Base-by-base conservation (phyloP, 2,329 filamentous ascomycete species). In the Daldinia sp. region DNA sequence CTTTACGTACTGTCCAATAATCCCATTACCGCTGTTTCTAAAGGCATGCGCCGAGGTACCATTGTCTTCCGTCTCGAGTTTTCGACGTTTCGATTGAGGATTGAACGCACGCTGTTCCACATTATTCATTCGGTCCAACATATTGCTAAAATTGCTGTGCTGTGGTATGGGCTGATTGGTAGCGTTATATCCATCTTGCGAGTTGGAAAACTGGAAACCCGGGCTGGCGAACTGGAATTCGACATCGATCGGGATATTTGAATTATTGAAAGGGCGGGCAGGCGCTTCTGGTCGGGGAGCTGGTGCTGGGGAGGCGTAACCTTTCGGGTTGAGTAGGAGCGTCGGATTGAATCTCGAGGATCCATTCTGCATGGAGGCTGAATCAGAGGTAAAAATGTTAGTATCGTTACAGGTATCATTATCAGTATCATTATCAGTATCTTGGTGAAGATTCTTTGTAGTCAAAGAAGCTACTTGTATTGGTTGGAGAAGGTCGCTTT, bases 121-220 rank as follows among this genome's bases (percentile, higher is more conserved):
- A 68, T 90, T 88, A 74, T 94, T 92, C 74, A 93, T 82, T 29
- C 87, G 85, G 75, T 96, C 92, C 45, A 96, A 86, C 79, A 93
- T 86, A 57, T 79, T 78, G 8, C 83, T 82, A 68, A 87, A 83
- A 23, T 86, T 85, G 51, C 73, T 76, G 21, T 68, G 48, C 21
- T 67, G 66, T 13, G 64, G 52, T 13, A 37, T 15, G 9, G 49
- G 19, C 15, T 68, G 60, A 19, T 58, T 66, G 49, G 61, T 66
- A 11, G 63, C 63, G 30, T 51, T 57, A 39, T 58, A 69, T 3
- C 75, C 74, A 15, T 70, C 69, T 37, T 70, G 65, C 2, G 74
- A 71, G 29, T 62, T 76, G 19, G 75, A 66, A 50, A 78, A 78
- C 54, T 73, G 74, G 13, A 45, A 45, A 27, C 27, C 39, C 2